Conservation (phyloP, 2,329 filamentous ascomycete species). For the Talaromyces pinophilus region DNA sequence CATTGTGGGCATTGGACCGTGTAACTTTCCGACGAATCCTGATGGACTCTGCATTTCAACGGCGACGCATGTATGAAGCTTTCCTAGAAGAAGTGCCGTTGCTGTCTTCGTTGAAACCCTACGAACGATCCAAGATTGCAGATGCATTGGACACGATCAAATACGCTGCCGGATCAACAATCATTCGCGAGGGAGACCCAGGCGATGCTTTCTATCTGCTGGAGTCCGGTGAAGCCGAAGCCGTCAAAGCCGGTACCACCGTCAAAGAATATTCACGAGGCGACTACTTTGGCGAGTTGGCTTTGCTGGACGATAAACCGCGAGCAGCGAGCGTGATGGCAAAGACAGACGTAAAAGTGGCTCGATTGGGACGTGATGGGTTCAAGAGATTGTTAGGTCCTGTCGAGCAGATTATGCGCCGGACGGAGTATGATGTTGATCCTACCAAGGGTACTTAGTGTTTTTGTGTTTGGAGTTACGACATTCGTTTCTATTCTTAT, state of each 20-base stretch:
- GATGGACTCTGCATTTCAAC: constrained; percentile 97
- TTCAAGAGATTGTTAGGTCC: constrained; percentile 92
- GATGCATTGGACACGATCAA: constrained; percentile 93
- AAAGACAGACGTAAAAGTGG: constrained; percentile 86
- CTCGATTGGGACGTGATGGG: constrained; percentile 85
- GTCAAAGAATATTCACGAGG: constrained; percentile 86
- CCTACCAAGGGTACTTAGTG: constrained; percentile 19
- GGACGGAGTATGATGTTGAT: constrained; percentile 52
- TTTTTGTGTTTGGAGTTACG: constrained; percentile 1
- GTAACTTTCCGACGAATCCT: constrained; percentile 96
- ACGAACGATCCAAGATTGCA: constrained; percentile 96
- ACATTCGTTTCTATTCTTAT: constrained; percentile 8
- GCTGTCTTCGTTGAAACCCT: constrained; percentile 77
- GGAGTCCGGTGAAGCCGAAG: constrained; percentile 82
- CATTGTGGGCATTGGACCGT: constrained; percentile 91
- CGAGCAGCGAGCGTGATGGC: constrained; percentile 86
- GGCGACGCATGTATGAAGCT: constrained; percentile 93
- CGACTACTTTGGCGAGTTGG: constrained; percentile 96
- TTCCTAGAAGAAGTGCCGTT: constrained; percentile 94
- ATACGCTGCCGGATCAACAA: constrained; percentile 73
- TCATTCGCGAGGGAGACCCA: constrained; percentile 88
- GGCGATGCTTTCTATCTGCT: constrained; percentile 91
- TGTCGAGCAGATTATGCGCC: constrained; percentile 90
- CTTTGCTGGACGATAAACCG: constrained; percentile 88
- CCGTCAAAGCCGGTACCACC: constrained; percentile 73